Evolutionary conservation across 2,329 filamentous ascomycete genomes (phyloP).

Genomic region (Escovopsis sp.): DNA sequence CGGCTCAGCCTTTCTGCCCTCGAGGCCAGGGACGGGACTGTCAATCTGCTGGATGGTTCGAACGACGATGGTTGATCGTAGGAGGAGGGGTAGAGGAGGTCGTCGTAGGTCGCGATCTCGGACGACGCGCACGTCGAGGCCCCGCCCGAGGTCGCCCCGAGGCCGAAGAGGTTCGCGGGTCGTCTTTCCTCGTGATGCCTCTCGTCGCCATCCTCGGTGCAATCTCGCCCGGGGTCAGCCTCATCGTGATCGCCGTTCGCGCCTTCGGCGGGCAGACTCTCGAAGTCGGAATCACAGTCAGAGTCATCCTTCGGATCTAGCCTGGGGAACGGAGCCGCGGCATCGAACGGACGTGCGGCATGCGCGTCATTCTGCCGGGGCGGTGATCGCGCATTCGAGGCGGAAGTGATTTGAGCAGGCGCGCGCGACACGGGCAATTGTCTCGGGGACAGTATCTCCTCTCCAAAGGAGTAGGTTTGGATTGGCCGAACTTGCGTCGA

Average conservation of each 20-base stretch:
- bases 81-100: constrained; percentile 11
- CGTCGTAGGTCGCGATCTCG: constrained; percentile 17
- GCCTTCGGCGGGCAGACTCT: constrained; percentile 12
- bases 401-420: constrained; percentile 10
- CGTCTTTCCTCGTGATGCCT: constrained; percentile 15
- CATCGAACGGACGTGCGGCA: constrained; percentile 6
- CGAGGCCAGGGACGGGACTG: constrained; percentile 30
- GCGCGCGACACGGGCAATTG: constrained; percentile 4
- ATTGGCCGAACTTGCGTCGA: constrained; percentile 20
- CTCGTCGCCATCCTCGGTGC: constrained; percentile 22
- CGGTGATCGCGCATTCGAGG: constrained; percentile 26
- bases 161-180: constrained; percentile 15
- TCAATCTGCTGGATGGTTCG: constrained; percentile 30
- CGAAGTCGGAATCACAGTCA: constrained; percentile 24
- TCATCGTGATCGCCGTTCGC: constrained; percentile 15
- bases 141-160: constrained; percentile 19
- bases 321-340: constrained; percentile 19
- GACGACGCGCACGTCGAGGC: constrained; percentile 27
- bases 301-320: constrained; percentile 23
- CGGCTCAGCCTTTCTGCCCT: constrained; percentile 36
- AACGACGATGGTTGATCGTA: constrained; percentile 15
- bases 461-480: constrained; percentile 37
- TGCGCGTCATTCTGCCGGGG: constrained; percentile 16
- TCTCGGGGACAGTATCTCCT: constrained; percentile 21
- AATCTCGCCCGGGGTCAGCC: constrained; percentile 20